phyloP scores from a whole-genome alignment of 257 asterid species.

The Striga asiatica region DNA sequence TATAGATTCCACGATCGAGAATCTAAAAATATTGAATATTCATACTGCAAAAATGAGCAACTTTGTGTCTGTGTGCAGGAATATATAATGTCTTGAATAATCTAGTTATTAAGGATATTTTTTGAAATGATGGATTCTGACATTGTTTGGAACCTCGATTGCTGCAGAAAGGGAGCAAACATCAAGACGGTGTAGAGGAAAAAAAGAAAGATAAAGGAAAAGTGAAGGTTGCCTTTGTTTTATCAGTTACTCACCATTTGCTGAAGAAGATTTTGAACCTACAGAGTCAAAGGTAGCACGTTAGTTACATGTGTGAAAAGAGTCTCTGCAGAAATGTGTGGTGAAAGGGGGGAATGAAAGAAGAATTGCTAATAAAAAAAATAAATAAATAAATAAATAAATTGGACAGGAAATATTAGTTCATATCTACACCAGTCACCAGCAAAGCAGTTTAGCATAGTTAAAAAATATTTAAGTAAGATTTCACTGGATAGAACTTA shows the following conservation, averaged over 20 bases:
- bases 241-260: conserved; percentile 57
- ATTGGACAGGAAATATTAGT: background rate
- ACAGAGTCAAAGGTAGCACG: conserved; percentile 13
- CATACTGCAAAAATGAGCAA: background rate
- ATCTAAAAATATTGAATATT: background rate
- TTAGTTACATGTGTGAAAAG: conserved; percentile 8
- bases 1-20: background rate
- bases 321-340: background rate
- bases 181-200: background rate
- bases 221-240: background rate
- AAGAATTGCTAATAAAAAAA: background rate
- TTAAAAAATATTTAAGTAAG: background rate
- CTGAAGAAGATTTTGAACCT: conserved; percentile 80
- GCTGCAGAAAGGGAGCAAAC: conserved; percentile 33
- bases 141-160: conserved; percentile 75
- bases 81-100: background rate
- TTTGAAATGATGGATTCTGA: conserved; percentile 65
- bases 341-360: background rate
- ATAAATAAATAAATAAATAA: background rate
- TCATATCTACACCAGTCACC: background rate
- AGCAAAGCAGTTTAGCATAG: background rate
- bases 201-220: background rate
- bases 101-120: conserved; percentile 44
- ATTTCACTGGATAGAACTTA: conserved; percentile 34
- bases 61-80: background rate